Conservation (phyloP, 73 alveolate genomes). For the Stentor roeselii region DNA sequence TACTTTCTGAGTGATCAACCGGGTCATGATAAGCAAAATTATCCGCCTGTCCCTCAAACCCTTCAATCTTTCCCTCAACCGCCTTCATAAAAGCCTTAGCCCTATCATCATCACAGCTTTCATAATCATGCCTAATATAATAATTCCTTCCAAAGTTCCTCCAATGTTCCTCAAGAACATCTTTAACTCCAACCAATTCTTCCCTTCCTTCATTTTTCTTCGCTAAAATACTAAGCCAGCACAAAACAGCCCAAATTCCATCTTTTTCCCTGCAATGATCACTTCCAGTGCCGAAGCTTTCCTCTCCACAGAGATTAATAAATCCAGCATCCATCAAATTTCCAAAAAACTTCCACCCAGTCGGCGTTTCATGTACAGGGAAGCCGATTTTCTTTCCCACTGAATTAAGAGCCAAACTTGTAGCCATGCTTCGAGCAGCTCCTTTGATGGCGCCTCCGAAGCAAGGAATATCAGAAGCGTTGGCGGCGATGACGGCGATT, state of each 20-base stretch:
- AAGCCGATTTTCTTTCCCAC: conserved; percentile 93
- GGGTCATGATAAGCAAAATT: conserved; percentile 94
- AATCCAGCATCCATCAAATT: conserved; percentile 98
- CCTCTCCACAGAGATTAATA: conserved; percentile 96
- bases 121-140: conserved; percentile 98
- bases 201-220: conserved; percentile 83
- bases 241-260: conserved; percentile 99
- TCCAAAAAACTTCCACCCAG: conserved; percentile 99
- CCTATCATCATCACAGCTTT: conserved; percentile 83
- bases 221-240: conserved; percentile 98
- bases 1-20: conserved; percentile 89
- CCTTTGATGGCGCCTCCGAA: conserved; percentile 91
- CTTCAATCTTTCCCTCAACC: conserved; percentile 62
- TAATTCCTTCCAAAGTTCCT: conserved; percentile 95
- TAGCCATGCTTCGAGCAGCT: conserved; percentile 99
- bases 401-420: conserved; percentile 98
- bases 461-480: conserved; percentile 75
- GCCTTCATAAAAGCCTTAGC: conserved; percentile 89
- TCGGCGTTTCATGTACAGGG: conserved; percentile 93
- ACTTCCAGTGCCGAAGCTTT: conserved; percentile 99
- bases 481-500: conserved; percentile 93
- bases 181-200: conserved; percentile 81
- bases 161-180: conserved; percentile 95
- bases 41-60: conserved; percentile 63
- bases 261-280: conserved; percentile 99